A percentile compares a stretch with the other conserved stretches of the same genome.
Evolutionary conservation across 139 green algal species (phyloP).

Genomic region (Pseudopediastrum boryanum): DNA sequence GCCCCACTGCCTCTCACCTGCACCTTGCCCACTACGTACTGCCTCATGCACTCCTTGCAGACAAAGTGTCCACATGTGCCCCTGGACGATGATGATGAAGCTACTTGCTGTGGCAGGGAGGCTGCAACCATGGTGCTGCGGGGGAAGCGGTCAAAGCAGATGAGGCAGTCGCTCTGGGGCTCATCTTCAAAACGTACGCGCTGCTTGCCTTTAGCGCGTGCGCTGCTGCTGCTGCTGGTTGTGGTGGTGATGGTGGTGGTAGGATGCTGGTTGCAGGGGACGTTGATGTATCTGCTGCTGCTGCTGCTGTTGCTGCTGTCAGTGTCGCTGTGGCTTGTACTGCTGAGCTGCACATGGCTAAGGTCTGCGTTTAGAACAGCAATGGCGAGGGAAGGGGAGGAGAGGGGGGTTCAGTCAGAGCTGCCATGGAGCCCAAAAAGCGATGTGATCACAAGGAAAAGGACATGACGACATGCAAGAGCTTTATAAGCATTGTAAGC

Average conservation of each 20-base stretch:
- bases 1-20: background rate
- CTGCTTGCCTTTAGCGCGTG: conserved; percentile 9
- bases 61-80: conserved; percentile 42
- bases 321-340: background rate
- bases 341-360: background rate
- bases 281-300: background rate
- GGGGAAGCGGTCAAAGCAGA: conserved; percentile 27
- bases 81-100: background rate
- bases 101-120: background rate
- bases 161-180: conserved; percentile 1
- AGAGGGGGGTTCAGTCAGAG: background rate
- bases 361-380: too few species aligned
- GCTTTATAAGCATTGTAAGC: background rate
- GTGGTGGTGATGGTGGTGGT: background rate
- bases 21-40: conserved; percentile 40
- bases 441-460: too few species aligned
- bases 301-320: too few species aligned
- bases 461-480: background rate
- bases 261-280: too few species aligned
- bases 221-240: conserved; percentile 1
- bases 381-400: too few species aligned
- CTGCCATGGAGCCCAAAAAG: background rate
- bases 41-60: conserved; percentile 47
- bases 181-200: background rate
- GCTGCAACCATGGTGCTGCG: conserved; percentile 16